Evolutionary conservation across 257 asterid genomes (phyloP).

Genomic region (Fraxinus americana): DNA sequence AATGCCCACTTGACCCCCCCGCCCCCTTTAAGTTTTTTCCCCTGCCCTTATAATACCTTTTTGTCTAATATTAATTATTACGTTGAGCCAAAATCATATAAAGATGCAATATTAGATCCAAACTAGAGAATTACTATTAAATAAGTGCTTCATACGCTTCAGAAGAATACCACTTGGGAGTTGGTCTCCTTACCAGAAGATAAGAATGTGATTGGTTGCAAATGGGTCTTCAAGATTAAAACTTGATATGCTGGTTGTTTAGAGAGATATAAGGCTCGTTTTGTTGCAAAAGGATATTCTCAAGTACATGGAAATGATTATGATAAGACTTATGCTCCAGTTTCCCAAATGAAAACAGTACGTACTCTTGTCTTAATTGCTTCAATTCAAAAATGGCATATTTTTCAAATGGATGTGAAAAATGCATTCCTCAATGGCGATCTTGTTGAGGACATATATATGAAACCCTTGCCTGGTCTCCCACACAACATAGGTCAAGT

Average conservation of each 20-base stretch:
- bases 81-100: not conserved
- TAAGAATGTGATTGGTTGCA: not conserved
- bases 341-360: not conserved
- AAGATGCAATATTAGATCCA: not conserved
- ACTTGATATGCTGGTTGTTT: not conserved
- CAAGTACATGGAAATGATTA: constrained; percentile 5
- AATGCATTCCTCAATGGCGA: constrained; percentile 13
- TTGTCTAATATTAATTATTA: not conserved
- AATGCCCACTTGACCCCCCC: not conserved
- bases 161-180: not conserved
- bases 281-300: not conserved
- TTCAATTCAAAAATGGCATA: not conserved
- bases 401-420: not conserved
- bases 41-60: not conserved
- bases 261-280: not conserved
- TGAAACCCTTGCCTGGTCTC: not conserved
- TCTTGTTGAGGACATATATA: constrained; percentile 11
- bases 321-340: constrained; percentile 4
- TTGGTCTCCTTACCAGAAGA: not conserved
- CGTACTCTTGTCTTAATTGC: not conserved
- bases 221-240: constrained; percentile 13
- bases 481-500: not conserved
- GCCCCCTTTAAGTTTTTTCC: not conserved
- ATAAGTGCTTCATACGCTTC: not conserved
- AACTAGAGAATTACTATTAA: not conserved